Base-by-base conservation (phyloP, 306 rosid species). In the Glycine soja region DNA sequence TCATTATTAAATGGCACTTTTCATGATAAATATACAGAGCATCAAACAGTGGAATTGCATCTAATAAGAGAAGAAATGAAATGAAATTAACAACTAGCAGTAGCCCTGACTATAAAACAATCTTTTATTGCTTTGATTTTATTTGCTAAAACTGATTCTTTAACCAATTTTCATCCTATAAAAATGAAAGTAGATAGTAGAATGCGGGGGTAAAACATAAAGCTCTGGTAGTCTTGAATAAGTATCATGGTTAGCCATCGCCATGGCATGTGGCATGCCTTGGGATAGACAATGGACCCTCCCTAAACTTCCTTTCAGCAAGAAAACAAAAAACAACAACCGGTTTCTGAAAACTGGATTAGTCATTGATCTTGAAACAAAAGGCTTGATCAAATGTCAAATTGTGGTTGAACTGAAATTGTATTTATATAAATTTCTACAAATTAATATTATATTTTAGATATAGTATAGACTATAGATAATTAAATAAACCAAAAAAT, bases 291-390 rank as follows among this genome's bases (percentile, higher is more conserved):
- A 24, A 24, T 24, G 7, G 43, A 1, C 13, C 56, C 56, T 74
- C 54, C 43, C 50, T 18, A 12, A 75, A 61, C 80, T 61, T 59
- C 46, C 30, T 18, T 24, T 61, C 47, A 75, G 52, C 53, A 19
- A 42, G 4, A 13, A 43, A 0, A 6, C 1, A 46, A 64, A 36
- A 32, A 16, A 11, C 63, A 16, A 24, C 30, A 19, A 19, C 1
- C 30, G 30, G 30, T 36, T 72, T 52, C 15, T 36, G 9, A 30
- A 34, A 24, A 2, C 45, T n/a, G 10, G 56, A 70, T 19, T 24
- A 48, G 67, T n/a, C 15, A 38, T 16, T 54, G 52, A 54, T n/a
- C 52, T 15, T 51, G 77, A 73, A 68, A 67, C 11, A 58, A 40
- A 7, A 45, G 53, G 15, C 24, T 24, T 8, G 34, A n/a, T 75